Evolutionary conservation across 1,139 yeast species (phyloP).

Genomic region (Candida labiduridarum): DNA sequence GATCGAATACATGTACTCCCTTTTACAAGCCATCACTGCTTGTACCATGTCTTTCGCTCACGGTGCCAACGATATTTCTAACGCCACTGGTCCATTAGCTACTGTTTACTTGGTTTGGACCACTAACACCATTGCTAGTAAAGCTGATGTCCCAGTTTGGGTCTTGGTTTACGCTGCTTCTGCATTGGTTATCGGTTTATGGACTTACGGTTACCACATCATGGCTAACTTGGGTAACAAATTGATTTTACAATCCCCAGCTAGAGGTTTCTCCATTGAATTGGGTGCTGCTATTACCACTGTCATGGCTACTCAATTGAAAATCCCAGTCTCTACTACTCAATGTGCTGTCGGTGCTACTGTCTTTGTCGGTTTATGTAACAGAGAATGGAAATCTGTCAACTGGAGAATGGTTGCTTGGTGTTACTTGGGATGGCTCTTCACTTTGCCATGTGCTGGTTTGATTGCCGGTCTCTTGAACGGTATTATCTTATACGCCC

Average conservation of each 20-base stretch:
- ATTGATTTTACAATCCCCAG: constrained; percentile 75
- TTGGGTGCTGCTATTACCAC: constrained; percentile 79
- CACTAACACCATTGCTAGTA: constrained; percentile 46
- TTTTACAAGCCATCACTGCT: constrained; percentile 74
- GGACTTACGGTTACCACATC: constrained; percentile 75
- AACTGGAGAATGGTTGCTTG: constrained; percentile 80
- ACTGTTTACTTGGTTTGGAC: constrained; percentile 67
- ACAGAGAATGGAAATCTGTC: constrained; percentile 61
- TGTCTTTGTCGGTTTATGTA: constrained; percentile 75
- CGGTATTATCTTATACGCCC: constrained; percentile 69
- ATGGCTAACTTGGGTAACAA: constrained; percentile 76
- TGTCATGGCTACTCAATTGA: constrained; percentile 73
- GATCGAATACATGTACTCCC: constrained; percentile 69
- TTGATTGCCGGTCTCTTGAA: constrained; percentile 67
- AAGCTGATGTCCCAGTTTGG: constrained; percentile 72
- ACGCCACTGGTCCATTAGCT: constrained; percentile 77
- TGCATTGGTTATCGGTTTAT: constrained; percentile 67
- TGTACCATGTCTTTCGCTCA: constrained; percentile 83
- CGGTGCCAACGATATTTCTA: constrained; percentile 80
- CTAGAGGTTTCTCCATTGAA: constrained; percentile 80
- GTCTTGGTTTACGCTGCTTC: constrained; percentile 69
- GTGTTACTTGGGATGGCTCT: constrained; percentile 74
- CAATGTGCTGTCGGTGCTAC: constrained; percentile 84
- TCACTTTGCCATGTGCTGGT: constrained; percentile 77
- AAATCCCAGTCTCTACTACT: constrained; percentile 75